These are phyloP conservation scores for Labyrinthula sp. DNA, from an alignment of 352 stramenopile genomes.

Conservation along the genomic window DNA sequence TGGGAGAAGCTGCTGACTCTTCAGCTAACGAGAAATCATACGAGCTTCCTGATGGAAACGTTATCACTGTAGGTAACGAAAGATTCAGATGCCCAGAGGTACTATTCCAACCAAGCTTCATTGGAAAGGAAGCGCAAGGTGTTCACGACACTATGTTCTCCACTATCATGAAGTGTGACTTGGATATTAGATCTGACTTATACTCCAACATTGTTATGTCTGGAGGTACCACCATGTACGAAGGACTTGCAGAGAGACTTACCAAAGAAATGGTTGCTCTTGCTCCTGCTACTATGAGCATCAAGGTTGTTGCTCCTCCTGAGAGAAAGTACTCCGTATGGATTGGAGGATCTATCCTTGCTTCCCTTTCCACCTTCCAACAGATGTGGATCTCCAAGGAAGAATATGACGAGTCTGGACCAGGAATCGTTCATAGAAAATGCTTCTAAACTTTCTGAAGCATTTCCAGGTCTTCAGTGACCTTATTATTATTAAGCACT, in stretches of 20 bases:
- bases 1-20: constrained; percentile 50
- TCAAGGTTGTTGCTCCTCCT: constrained; percentile 65
- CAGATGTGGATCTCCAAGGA: constrained; percentile 96
- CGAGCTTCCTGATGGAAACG: constrained; percentile 76
- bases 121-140: constrained; percentile 51
- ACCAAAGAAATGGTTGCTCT: constrained; percentile 61
- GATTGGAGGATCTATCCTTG: constrained; percentile 89
- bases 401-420: constrained; percentile 90
- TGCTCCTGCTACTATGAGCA: constrained; percentile 65
- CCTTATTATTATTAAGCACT: no score
- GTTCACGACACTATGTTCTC: constrained; percentile 62
- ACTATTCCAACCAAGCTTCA: constrained; percentile 54
- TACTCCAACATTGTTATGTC: constrained; percentile 73
- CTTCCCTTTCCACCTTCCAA: constrained; percentile 86
- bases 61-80: constrained; percentile 55
- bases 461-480: no score
- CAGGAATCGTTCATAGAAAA: constrained; percentile 86
- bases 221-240: constrained; percentile 63
- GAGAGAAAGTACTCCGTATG: constrained; percentile 72
- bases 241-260: constrained; percentile 58
- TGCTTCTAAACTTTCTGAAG: constrained; percentile 56
- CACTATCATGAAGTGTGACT: constrained; percentile 86
- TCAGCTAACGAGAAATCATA: constrained; percentile 77
- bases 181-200: constrained; percentile 77
- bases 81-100: constrained; percentile 49